Base-by-base conservation (phyloP, 495 filamentous ascomycete species). In the Daldinia vernicosa region DNA sequence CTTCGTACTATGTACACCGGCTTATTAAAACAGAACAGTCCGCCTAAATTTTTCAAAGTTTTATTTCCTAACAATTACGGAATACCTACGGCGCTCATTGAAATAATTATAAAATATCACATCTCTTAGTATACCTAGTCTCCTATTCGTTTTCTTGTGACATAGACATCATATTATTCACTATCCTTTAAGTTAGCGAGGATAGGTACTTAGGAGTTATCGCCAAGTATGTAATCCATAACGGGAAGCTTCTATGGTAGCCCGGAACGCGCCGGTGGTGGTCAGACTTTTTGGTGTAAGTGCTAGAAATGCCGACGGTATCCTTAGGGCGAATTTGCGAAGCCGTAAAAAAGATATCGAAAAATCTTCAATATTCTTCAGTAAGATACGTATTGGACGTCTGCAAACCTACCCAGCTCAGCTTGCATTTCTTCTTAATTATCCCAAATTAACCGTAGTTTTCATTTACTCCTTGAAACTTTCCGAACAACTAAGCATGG, bases 261-360 rank as follows among this genome's bases (percentile, higher is more conserved):
- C 28, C 51, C 70, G 60, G 64, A 61, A 61, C 19, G 35, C 63
- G 32, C 70, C 64, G 64, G 35, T 32, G 64, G 35, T 32, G 27
- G 57, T 58, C 27, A 40, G 51, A 26, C 8, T 47, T 9, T 47
- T 5, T 47, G 43, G n/a, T 47, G n/a, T 7, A 19, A 26, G 32
- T 47, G 19, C 19, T 33, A 24, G 26, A 28, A 68, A 68, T 30
- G 45, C 70, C 70, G 65, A 72, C 65, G 70, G 62, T 72, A 68
- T 51, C 70, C 70, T 65, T 64, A 54, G 55, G 65, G 24, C 54
- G 56, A 27, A 27, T 4, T 27, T 27, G 26, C 26, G 32, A 68
- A 61, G 54, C 55, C 28, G 35, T 60, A 63, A 58, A 47, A 47
- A 43, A 67, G n/a, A 66, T 57, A 58, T 28, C 50, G 22, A 58